These are phyloP conservation scores for Clitocybe nebularis DNA, from an alignment of 1,284 basidiomycete species.

Conservation along the genomic window DNA sequence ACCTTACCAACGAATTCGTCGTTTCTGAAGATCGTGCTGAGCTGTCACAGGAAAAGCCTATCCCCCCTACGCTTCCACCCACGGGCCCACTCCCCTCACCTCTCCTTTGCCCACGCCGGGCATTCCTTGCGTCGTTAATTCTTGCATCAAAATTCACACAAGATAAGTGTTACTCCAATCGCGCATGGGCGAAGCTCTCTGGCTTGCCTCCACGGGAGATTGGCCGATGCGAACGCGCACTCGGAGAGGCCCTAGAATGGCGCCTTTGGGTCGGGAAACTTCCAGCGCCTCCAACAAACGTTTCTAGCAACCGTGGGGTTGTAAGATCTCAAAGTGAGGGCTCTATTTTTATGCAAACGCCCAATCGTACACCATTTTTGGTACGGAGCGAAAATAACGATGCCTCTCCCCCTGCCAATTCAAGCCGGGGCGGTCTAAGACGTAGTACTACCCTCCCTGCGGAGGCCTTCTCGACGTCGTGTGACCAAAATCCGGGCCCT, in stretches of 20 bases:
- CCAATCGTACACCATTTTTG: conserved; percentile 17
- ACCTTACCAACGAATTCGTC: not conserved
- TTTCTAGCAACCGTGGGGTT: conserved; percentile 25
- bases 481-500: not conserved
- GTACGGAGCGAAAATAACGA: conserved; percentile 8
- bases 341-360: conserved; percentile 20
- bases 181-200: conserved; percentile 86
- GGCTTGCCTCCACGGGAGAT: conserved; percentile 76
- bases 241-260: conserved; percentile 78
- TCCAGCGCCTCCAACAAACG: conserved; percentile 13
- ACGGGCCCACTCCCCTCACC: conserved; percentile 62
- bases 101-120: conserved; percentile 80
- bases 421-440: conserved; percentile 17
- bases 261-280: conserved; percentile 79
- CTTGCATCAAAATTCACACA: conserved; percentile 90
- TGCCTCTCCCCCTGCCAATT: not conserved
- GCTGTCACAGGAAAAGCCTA: not conserved
- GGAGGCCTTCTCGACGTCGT: conserved; percentile 19
- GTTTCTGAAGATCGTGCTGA: too few species aligned
- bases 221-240: conserved; percentile 74
- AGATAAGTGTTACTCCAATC: conserved; percentile 90
- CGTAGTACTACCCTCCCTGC: conserved; percentile 30
- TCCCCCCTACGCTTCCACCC: conserved; percentile 2
- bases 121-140: conserved; percentile 86
- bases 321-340: conserved; percentile 41